Base-by-base conservation (phyloP, 73 alveolate species). In the Urostyla sp. region DNA sequence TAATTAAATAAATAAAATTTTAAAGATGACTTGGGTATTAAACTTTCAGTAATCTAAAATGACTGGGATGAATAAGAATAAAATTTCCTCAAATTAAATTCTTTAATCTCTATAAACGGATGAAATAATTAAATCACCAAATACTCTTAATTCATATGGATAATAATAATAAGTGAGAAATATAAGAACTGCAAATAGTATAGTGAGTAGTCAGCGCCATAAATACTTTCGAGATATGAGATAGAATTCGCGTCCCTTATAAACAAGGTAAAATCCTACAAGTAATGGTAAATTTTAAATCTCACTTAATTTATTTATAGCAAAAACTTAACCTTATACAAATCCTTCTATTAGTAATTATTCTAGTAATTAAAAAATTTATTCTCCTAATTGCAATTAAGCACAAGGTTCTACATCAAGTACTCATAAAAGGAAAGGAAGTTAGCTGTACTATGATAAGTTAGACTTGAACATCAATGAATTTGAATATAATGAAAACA, bases 151-250 rank as follows among this genome's bases (percentile, higher is more conserved):
- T 27, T 63, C 44, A 43, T 21, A 40, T 5, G 7, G 37, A 3
- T 2, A 4, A 5, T 16, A 63, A 1, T 43, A 63, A 63, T 63
- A 57, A 24, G 61, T 60, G 2, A 63, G 79, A 63, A 63, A 60
- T 63, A 63, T 63, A 8, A 63, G 44, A 21, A 63, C 46, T 40
- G 27, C 79, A 5, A 63, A 60, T 40, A 63, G 79, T 63, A 28
- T 63, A 7, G 79, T 63, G 18, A 34, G 79, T 24, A 63, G 79
- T 48, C n/a, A 63, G 11, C 37, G 44, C 20, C 79, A 63, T 23
- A 10, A 46, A 40, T 63, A 63, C 31, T 28, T 63, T 23, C 21
- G 79, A 63, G 60, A 63, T 7, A 38, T 63, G 46, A 11, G 28
- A 50, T 16, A 50, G 13, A 50, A 31, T 18, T 16, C 28, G 30